Conservation (phyloP, 2,329 filamentous ascomycete species). For the Aspergillus sp. region DNA sequence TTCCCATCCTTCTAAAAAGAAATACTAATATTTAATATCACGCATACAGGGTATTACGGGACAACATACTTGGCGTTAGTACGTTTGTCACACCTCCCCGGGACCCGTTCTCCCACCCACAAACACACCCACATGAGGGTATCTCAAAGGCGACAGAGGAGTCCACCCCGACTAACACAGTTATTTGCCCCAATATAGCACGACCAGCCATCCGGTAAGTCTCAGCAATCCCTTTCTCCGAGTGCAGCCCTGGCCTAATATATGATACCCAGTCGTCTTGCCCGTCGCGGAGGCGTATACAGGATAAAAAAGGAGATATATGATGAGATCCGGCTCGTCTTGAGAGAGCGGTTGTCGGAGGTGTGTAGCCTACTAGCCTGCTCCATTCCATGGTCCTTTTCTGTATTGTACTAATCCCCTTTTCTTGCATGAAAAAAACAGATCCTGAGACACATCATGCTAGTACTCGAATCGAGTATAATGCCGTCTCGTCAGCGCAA, state of each 20-base stretch:
- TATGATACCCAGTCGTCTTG: slow-evolving; percentile 28
- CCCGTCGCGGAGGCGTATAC: slow-evolving; percentile 35
- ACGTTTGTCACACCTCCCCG: slow-evolving; percentile 10
- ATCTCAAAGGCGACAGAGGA: no score
- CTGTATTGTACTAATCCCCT: background rate
- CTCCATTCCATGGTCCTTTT: background rate
- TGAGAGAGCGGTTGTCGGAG: slow-evolving; percentile 20
- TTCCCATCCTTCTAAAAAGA: background rate
- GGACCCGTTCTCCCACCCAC: no score
- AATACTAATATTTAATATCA: background rate
- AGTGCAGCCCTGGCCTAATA: background rate
- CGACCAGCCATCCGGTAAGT: slow-evolving; percentile 31
- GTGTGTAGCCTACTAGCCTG: slow-evolving; percentile 16
- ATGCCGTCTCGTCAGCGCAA: slow-evolving; percentile 5
- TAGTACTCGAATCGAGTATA: slow-evolving; percentile 20
- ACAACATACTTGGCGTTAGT: slow-evolving; percentile 32
- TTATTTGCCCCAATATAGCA: slow-evolving; percentile 16
- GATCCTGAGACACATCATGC: slow-evolving; percentile 26
- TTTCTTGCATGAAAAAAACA: slow-evolving; percentile 6
- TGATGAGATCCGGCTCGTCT: slow-evolving; percentile 21
- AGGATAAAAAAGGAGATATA: slow-evolving; percentile 33
- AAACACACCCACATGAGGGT: no score
- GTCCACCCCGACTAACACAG: background rate
- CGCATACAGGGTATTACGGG: slow-evolving; percentile 17
- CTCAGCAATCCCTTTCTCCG: background rate